A percentile compares a stretch with the other conserved stretches of the same genome.
Conservation (phyloP, 208 protist species). For the Trypanosoma platydactyli region DNA sequence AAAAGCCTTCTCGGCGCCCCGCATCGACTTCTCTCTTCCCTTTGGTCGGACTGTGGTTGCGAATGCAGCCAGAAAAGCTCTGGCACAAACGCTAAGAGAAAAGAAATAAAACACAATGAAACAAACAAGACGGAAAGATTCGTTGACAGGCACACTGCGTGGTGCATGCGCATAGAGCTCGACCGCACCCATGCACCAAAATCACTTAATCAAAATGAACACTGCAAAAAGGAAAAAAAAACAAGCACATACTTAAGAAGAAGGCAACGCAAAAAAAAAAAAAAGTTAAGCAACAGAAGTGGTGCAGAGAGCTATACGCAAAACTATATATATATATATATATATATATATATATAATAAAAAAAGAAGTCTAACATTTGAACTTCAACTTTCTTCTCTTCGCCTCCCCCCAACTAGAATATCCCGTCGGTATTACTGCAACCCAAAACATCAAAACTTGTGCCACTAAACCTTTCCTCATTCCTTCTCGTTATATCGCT, state of each 20-base stretch:
- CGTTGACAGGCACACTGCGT: too few relatives aligned
- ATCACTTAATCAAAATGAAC: conserved; percentile 17
- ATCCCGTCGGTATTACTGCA: too few relatives aligned
- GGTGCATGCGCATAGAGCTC: too few relatives aligned
- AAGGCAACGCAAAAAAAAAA: background rate
- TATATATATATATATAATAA: too few relatives aligned
- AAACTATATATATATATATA: too few relatives aligned
- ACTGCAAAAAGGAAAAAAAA: conserved; percentile 8
- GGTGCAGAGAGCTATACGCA: background rate
- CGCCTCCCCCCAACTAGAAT: too few relatives aligned
- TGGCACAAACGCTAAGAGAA: background rate
- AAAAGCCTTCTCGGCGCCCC: background rate
- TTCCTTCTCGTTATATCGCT: conserved; percentile 1
- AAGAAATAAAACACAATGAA: background rate
- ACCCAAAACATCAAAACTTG: too few relatives aligned
- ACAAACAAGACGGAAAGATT: background rate
- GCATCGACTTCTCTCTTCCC: conserved; percentile 1
- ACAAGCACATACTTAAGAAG: background rate
- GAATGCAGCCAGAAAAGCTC: too few relatives aligned
- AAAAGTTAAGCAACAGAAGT: background rate
- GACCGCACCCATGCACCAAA: background rate
- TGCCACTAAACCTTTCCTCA: background rate
- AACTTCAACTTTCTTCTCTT: too few relatives aligned
- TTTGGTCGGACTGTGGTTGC: too few relatives aligned
- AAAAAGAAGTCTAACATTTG: background rate